phyloP scores from a whole-genome alignment of 1,284 basidiomycete genomes.

The Rhodofomes roseus region DNA sequence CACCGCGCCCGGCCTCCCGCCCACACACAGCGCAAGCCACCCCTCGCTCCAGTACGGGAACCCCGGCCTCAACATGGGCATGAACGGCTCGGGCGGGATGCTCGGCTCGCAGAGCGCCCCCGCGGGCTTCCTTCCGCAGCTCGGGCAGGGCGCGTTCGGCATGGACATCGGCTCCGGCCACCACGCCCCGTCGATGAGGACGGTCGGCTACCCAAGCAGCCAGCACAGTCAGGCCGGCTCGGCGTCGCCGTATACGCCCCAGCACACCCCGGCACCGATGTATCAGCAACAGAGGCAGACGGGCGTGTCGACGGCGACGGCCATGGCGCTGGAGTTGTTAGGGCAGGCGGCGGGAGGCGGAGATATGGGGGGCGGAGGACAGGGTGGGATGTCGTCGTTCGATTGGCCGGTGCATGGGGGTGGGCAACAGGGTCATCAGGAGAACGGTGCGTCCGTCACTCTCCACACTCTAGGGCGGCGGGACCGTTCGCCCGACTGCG shows the following conservation, averaged over 20 bases:
- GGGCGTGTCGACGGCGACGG: slow-evolving; percentile 4
- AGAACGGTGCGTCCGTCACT: slow-evolving; percentile 20
- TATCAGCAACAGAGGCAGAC: not conserved
- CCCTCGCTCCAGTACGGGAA: slow-evolving; percentile 14
- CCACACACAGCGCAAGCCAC: slow-evolving; percentile 17
- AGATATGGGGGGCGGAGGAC: slow-evolving; percentile 11
- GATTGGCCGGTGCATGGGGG: slow-evolving; percentile 26
- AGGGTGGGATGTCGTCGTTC: slow-evolving; percentile 18
- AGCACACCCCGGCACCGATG: slow-evolving; percentile 8
- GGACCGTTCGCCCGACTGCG: no score
- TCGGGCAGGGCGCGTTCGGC: slow-evolving; percentile 13
- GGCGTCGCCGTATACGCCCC: slow-evolving; percentile 16
- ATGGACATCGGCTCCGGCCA: not conserved
- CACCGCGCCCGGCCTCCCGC: slow-evolving; percentile 10
- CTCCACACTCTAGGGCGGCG: no score
- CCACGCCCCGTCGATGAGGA: slow-evolving; percentile 15
- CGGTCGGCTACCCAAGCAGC: slow-evolving; percentile 14
- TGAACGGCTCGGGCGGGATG: slow-evolving; percentile 12
- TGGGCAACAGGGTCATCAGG: slow-evolving; percentile 9
- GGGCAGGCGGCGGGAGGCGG: slow-evolving; percentile 4
- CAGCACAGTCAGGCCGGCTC: slow-evolving; percentile 1
- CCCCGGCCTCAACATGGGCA: slow-evolving; percentile 4
- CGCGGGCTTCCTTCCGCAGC: slow-evolving; percentile 13
- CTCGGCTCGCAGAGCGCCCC: slow-evolving; percentile 6
- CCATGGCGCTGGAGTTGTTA: slow-evolving; percentile 21